Evolutionary conservation across 2,329 filamentous ascomycete species (phyloP), one percentile per base, ranked within the genome.

Genomic region (Arthrobotrys sphaeroides): DNA sequence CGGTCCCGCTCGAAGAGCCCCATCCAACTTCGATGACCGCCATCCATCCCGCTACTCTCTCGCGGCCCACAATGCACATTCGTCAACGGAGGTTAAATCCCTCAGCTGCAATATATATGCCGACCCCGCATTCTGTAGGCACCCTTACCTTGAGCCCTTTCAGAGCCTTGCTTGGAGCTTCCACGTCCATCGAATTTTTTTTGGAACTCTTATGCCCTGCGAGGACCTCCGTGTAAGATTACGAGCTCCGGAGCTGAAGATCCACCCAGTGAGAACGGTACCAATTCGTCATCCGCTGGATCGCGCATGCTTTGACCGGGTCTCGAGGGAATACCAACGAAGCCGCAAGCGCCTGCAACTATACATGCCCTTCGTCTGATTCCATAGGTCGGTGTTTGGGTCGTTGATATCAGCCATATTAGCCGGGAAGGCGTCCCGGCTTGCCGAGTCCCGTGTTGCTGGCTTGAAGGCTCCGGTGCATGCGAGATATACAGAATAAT

Each of bases 341-440:
- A 53, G 55, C 42, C 55, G 53, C 53, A 49, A 61, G 53, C 61
- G 53, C 69, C 45, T 73, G 38, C 42, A 65, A 31, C 20, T 67
- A 51, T 51, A 67, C 53, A 33, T 43, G 31, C 22, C 18, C 49
- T 62, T 24, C 24, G 20, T 57, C 18, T 36, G 13, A 28, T 43
- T 38, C 70, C 40, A 62, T 62, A 53, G 68, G 69, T 28, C 16
- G 26, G 60, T 42, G 24, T 55, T 38, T 45, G 13, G n/a, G 33
- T 45, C 49, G 18, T 49, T 38, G 53, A 62, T 60, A 60, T 60
- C 60, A 53, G 53, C 62, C 62, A 40, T 61, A 67, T 62, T 74
- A 74, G 62, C 70, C 70, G 70, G 68, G 70, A 74, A 67, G 55
- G 51, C 70, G 70, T 74, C 70, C 70, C 70, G 70, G 70, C 70